Evolutionary conservation across 75 land plant species (phyloP).

Genomic region (Chamaecyparis obtusa): DNA sequence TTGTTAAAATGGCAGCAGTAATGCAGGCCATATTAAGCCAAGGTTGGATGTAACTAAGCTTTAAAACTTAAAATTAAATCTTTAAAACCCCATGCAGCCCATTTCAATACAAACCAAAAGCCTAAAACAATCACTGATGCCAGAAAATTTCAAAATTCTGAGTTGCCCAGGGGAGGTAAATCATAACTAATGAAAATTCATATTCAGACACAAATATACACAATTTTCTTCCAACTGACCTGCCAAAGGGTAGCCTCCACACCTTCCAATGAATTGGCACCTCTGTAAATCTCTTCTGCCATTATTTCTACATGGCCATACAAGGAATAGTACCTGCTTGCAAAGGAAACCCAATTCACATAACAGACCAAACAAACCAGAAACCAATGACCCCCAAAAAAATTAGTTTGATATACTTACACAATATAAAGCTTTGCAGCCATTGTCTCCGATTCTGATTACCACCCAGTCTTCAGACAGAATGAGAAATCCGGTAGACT

Average conservation of each 20-base stretch:
- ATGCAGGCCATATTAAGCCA: background rate
- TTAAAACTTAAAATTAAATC: too few relatives aligned
- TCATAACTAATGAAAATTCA: background rate
- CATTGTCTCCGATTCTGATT: background rate
- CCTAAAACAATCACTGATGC: background rate
- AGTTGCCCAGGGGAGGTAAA: background rate
- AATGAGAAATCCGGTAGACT: background rate
- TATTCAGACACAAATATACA: background rate
- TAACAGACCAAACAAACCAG: background rate
- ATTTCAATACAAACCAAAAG: background rate
- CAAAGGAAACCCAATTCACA: background rate
- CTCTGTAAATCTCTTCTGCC: conserved; percentile 46
- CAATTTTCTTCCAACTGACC: conserved; percentile 13
- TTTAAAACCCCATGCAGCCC: too few relatives aligned
- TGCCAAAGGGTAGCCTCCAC: conserved; percentile 68
- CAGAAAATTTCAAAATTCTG: background rate
- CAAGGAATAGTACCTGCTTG: conserved; percentile 51
- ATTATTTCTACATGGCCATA: conserved; percentile 60
- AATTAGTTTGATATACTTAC: background rate
- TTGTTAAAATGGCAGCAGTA: background rate
- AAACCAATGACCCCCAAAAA: background rate
- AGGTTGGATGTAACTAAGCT: background rate
- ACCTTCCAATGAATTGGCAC: conserved; percentile 53
- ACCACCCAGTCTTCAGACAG: background rate
- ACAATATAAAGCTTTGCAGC: background rate